Evolutionary conservation across 2,329 filamentous ascomycete genomes (phyloP), one percentile per base, ranked within the genome.

Genomic region (Lachnellula suecica): DNA sequence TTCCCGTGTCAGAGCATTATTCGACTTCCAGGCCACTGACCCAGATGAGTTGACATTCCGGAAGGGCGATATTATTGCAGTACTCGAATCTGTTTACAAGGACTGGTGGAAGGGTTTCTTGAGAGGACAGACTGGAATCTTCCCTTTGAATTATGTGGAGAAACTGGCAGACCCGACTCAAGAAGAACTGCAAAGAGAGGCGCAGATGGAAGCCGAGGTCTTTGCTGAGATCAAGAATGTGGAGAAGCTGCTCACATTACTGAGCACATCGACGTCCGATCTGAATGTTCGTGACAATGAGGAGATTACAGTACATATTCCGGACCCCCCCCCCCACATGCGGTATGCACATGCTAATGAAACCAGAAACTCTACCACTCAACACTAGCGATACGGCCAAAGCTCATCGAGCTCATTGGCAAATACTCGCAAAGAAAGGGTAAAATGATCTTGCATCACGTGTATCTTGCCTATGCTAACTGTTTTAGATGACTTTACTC

Each of bases 401-500:
- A 99, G 75, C 76, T 99, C 57, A 97, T 99, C 68, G 95, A 97
- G 74, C 76, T 99, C 45, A 99, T 99, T 68, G 94, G 95, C 57
- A 97, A 97, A 70, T 99, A 99, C 69, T 97, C 94, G 9, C 94
- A 99, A 70, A 97, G 96, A 82, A 99, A 99, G 74, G 92, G 91
- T 93, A 74, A 61, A 68, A 53, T 24, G 9, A 24, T 31, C 4
- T 13, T 15, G 13, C 17, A 20, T 42, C 9, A 5, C 25, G 9
- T 48, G 6, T 44, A n/a, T 37, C 24, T 38, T 43, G 45, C 24
- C 23, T 10, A 52, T 63, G 52, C 65, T 52, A 47, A 31, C 54
- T 60, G 20, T 41, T n/a, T 22, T 59, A 96, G 94, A 99, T 72
- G 94, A 99, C 70, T 97, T 99, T 67, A 97, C 94, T 2, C 93